Percentiles rank a stretch among this genome's conserved stretches.
phyloP scores from a whole-genome alignment of 768 basidiomycete species.

The Hygrophorus pudorinus region DNA sequence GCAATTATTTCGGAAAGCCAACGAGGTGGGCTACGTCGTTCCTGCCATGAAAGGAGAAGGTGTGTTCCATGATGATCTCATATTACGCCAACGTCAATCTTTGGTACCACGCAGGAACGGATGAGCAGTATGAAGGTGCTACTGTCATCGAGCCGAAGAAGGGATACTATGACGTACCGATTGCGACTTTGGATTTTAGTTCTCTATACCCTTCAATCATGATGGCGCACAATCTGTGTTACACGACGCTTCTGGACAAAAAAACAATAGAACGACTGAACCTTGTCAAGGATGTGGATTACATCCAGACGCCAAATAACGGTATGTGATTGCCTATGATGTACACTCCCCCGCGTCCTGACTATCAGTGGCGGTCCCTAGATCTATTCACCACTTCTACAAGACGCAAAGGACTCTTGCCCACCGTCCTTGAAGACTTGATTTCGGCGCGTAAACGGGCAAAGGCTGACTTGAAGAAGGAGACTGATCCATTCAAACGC shows the following conservation, averaged over 20 bases:
- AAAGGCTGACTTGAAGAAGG: slow-evolving; percentile 92
- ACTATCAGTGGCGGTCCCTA: slow-evolving; percentile 20
- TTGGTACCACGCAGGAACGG: slow-evolving; percentile 45
- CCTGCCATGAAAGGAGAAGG: slow-evolving; percentile 84
- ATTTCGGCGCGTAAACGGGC: slow-evolving; percentile 91
- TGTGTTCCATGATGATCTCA: slow-evolving; percentile 15
- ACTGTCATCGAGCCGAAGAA: slow-evolving; percentile 96
- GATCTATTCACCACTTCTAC: slow-evolving; percentile 75
- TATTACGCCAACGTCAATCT: slow-evolving; percentile 3
- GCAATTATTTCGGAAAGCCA: slow-evolving; percentile 89
- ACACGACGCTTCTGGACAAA: slow-evolving; percentile 89
- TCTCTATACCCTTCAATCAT: slow-evolving; percentile 99
- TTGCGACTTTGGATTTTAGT: slow-evolving; percentile 97
- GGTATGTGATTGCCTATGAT: slow-evolving; percentile 35
- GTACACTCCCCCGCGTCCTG: background rate
- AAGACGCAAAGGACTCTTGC: slow-evolving; percentile 80
- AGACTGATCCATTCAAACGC: slow-evolving; percentile 93
- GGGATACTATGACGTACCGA: slow-evolving; percentile 94
- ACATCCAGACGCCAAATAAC: slow-evolving; percentile 91
- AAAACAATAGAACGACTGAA: slow-evolving; percentile 64
- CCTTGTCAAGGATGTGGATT: slow-evolving; percentile 80
- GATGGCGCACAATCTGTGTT: slow-evolving; percentile 99
- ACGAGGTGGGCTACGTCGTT: slow-evolving; percentile 83
- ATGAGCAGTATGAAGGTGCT: slow-evolving; percentile 98
- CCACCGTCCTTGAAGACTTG: slow-evolving; percentile 87